Base-by-base conservation (phyloP, 148 eudicot species). In the Rhododendron vialii region DNA sequence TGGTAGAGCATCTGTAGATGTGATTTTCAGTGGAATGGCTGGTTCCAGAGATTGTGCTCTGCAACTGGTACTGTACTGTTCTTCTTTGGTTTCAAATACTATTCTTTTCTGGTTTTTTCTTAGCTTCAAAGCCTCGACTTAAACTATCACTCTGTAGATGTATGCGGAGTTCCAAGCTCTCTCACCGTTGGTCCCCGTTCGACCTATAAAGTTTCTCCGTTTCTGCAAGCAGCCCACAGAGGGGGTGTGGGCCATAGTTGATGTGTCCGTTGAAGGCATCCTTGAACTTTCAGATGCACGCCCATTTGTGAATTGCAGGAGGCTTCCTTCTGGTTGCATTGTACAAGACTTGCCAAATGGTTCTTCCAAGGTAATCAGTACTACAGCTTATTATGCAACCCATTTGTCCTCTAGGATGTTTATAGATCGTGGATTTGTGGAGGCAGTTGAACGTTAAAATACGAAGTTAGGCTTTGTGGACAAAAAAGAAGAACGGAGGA, bases 271-370 rank as follows among this genome's bases (percentile, higher is more conserved):
- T 51, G 98, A 94, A 78, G 57, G 85, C 74, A 84, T 91, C 41
- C 89, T 86, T 82, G 96, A 92, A 59, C 73, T 41, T 41, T 41
- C 88, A 2, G 87, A 57, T 85, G 65, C 88, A n/a, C 89, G 84
- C 24, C 35, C 90, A 12, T 84, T 82, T 67, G 73, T 88, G 63
- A 88, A 80, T 83, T 93, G 89, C 88, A 92, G 91, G 89, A 92
- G 96, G 90, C 92, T 92, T 35, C 99, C 98, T 85, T 96, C 99
- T 51, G 98, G 99, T 63, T 95, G 90, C 86, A 87, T 96, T 51
- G 81, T 96, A 74, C 95, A 95, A 86, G 95, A 95, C 89, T 86
- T 94, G 89, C 89, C 90, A n/a, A 91, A 93, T 88, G 95, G 95
- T 80, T 92, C 78, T 87, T 92, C 98, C 81, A 82, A 92, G 96